phyloP scores from a whole-genome alignment of 106 monocot genomes.

The Dioscorea dumetorum region DNA sequence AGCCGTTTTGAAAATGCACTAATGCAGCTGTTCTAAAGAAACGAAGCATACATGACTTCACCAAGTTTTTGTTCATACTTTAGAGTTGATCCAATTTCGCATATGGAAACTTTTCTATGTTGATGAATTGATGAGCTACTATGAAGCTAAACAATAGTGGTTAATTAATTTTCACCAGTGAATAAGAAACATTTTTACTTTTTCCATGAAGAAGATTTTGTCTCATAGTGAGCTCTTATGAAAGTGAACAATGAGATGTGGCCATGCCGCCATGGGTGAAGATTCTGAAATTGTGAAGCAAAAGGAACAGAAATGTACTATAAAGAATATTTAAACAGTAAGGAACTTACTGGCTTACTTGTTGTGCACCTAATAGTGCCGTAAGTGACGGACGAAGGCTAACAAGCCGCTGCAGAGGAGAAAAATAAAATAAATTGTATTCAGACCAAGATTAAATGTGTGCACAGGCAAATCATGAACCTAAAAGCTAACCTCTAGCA shows the following conservation, averaged over 20 bases:
- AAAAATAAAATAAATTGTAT: neutral
- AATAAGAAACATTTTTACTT: neutral
- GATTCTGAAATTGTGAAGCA: neutral
- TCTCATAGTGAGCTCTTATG: too few relatives aligned
- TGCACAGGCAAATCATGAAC: neutral
- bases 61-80: too few relatives aligned
- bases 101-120: too few relatives aligned
- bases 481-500: constrained; percentile 44
- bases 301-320: neutral
- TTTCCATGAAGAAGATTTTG: neutral
- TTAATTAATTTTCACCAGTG: neutral
- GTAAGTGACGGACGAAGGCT: constrained; percentile 52
- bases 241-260: too few relatives aligned
- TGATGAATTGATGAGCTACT: neutral
- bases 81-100: too few relatives aligned
- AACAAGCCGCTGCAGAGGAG: constrained; percentile 49
- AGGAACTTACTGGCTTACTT: constrained; percentile 50
- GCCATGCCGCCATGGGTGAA: neutral
- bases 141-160: neutral
- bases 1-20: too few relatives aligned
- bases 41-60: too few relatives aligned
- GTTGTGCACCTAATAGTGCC: constrained; percentile 41
- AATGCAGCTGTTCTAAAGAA: too few relatives aligned
- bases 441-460: neutral
- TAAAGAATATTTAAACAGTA: neutral